Evolutionary conservation across 108 stramenopile genomes (phyloP), one percentile per base, ranked within the genome.

Genomic region (Cyclotella sp.): DNA sequence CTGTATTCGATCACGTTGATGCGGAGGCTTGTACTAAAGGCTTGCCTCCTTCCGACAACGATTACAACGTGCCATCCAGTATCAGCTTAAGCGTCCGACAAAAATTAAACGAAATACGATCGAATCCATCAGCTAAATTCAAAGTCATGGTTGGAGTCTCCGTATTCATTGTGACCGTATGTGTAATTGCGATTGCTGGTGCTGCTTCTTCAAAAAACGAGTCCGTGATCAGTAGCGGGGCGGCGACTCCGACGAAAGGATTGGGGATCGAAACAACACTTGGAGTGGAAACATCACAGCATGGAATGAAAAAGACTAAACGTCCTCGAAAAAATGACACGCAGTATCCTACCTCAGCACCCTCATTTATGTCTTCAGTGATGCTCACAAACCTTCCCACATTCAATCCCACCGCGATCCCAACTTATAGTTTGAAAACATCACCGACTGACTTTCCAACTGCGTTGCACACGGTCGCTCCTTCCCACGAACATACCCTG

Each of bases 1-100:
- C 65, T 29, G 54, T 21, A 15, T 73, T 72, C 44, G 75, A 71
- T 27, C 69, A 75, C 65, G 73, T 82, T 41, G 81, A 82, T 61
- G 68, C 76, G 16, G 81, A 82, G 49, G 74, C 81, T 41, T 59
- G 60, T 39, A 45, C 47, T 22, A 41, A 19, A 7, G 19, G 21
- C 46, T 26, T n/a, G 24, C 19, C 26, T 55, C 42, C 28, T 24
- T 40, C 52, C 15, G 39, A 62, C 22, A 43, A 21, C 41, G 21
- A 34, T 62, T n/a, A 9, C 18, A 22, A 14, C 44, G 64, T 70
- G 47, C 34, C 15, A 28, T 15, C 39, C 47, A 45, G 51, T 15
- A 66, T 46, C 45, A 52, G 63, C 18, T 51, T 53, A 44, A 52
- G 44, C 42, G 63, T 72, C 12, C 53, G 43, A 34, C 72, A 55